phyloP scores from a whole-genome alignment of 2,329 filamentous ascomycete genomes.

The Hypocreales sp. region DNA sequence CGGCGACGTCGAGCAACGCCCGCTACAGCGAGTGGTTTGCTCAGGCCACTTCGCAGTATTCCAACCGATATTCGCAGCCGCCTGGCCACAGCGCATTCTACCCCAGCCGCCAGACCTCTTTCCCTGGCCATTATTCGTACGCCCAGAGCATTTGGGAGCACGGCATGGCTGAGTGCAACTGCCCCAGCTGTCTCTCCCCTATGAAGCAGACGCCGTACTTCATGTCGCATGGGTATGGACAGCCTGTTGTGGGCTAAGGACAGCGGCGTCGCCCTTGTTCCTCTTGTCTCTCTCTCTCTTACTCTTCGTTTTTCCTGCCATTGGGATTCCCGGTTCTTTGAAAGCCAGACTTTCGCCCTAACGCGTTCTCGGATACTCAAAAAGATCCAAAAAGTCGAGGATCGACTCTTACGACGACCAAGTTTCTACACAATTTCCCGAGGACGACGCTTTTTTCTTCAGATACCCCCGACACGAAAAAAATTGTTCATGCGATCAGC shows the following conservation, averaged over 20 bases:
- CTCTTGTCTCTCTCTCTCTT: too few relatives aligned
- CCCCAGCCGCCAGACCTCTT: constrained; percentile 23
- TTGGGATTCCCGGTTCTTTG: too few relatives aligned
- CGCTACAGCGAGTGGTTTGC: constrained; percentile 44
- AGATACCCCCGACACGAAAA: constrained; percentile 25
- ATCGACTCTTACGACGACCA: constrained; percentile 16
- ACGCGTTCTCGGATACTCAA: too few relatives aligned
- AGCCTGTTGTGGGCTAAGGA: constrained; percentile 36
- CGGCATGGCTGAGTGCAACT: constrained; percentile 32
- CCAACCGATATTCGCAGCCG: constrained; percentile 28
- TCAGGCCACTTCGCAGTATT: constrained; percentile 25
- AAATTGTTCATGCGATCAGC: constrained; percentile 15
- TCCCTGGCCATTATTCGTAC: constrained; percentile 29
- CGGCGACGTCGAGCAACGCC: constrained; percentile 36
- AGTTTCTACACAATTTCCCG: constrained; percentile 15
- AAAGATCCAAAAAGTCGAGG: constrained; percentile 4
- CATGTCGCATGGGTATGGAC: constrained; percentile 30
- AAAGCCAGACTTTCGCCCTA: too few relatives aligned
- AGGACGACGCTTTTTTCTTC: constrained; percentile 20
- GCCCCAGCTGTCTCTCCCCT: constrained; percentile 26
- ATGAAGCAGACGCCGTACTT: constrained; percentile 34
- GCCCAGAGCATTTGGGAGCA: constrained; percentile 34
- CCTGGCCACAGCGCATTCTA: constrained; percentile 24
- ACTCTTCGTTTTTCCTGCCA: not conserved
- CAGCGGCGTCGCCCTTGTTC: too few relatives aligned